A percentile compares a stretch with the other conserved stretches of the same genome.
Conservation (phyloP, 176 grass and related monocot species). For the Eragrostis curvula region DNA sequence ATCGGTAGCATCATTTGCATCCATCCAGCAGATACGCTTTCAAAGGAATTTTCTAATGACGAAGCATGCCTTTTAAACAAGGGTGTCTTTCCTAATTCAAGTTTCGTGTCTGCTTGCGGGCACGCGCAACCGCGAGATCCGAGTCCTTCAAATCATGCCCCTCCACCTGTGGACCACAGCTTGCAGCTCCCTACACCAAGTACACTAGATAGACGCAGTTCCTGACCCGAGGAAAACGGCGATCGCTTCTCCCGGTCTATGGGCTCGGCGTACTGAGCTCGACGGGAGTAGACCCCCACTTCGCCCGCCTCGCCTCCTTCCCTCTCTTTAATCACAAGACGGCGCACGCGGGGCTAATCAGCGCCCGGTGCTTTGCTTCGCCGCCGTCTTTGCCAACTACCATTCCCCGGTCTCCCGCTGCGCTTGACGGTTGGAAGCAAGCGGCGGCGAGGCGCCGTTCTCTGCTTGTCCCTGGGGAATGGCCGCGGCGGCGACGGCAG, state of each 20-base stretch:
- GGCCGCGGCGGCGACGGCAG: conserved; percentile 17
- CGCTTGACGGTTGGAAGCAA: no score
- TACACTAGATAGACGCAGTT: neutral
- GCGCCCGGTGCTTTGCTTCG: neutral
- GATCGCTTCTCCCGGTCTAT: conserved; percentile 12
- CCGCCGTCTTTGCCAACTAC: neutral
- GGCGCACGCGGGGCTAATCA: conserved; percentile 19
- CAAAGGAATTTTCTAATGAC: neutral
- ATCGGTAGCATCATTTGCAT: neutral
- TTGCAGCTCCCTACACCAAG: neutral
- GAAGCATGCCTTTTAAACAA: no score
- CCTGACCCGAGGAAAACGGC: neutral
- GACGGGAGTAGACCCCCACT: neutral
- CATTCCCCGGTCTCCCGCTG: neutral
- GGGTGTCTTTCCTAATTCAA: neutral
- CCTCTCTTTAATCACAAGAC: conserved; percentile 21
- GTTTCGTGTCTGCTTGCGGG: neutral
- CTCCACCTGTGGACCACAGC: conserved; percentile 24
- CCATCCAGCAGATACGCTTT: neutral
- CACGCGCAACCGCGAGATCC: conserved; percentile 20
- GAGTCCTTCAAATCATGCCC: conserved; percentile 2
- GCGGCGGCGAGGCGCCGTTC: neutral
- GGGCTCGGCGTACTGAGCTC: neutral
- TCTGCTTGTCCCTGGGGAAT: conserved; percentile 18
- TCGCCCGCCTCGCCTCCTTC: neutral